Evolutionary conservation across 139 green algal genomes (phyloP), one percentile per base, ranked within the genome.

Genomic region (Chlorella sp.): DNA sequence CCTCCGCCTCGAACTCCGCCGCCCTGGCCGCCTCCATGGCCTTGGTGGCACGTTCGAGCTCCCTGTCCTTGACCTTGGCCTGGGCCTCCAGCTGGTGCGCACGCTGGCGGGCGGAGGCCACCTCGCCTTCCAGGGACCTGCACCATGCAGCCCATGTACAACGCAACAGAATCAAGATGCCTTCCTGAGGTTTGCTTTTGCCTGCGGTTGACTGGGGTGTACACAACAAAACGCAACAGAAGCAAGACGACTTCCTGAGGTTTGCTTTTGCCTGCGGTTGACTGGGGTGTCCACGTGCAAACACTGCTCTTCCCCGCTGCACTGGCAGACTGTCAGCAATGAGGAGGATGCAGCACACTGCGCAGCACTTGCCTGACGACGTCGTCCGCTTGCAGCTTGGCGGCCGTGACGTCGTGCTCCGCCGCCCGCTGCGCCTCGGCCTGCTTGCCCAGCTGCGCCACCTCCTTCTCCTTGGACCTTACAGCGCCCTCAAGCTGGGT

Each of bases 381-480:
- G 10, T 55, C 10, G 10, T 55, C 42, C 17, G 42, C 17, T 17
- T 55, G 42, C 42, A 55, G 42, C 42, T 55, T 55, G 17, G 42
- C 42, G 42, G 42, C 42, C 10, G 42, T 55, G 42, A 17, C 17
- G 42, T 55, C 42, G 17, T 55, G 42, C 17, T 55, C 42, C 17
- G 42, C 42, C 17, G 42, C 42, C 10, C 17, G 42, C 10, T 17
- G 10, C 17, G 69, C 31, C 50, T 77, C 69, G 22, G 73, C 24
- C 30, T 70, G 4, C 10, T 72, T 67, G 1, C 60, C 60, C 64
- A 80, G 50, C 1, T 70, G 69, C 29, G 76, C 73, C 60, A 80
- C 63, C 70, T 83, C 78, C 1, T 72, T 67, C 73, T 79, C 77
- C 67, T 82, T 82, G 23, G 78, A 72, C 27, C 77, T 51, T 23